These are phyloP conservation scores for Ophiosphaerella korrae DNA, from an alignment of 2,329 filamentous ascomycete genomes.

Conservation along the genomic window DNA sequence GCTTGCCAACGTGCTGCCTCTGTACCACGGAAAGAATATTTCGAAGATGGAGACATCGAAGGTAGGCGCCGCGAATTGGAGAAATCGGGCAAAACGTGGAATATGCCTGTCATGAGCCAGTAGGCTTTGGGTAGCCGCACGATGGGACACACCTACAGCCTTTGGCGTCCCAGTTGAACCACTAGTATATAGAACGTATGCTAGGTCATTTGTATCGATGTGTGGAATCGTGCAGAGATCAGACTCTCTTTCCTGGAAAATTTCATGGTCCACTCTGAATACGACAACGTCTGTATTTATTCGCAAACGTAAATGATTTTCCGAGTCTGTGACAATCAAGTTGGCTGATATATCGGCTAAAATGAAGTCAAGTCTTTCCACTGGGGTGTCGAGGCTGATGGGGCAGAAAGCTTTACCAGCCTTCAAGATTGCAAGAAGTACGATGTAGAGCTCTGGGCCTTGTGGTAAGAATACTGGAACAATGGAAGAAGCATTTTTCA, in stretches of 20 bases:
- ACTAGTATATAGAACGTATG: conserved; percentile 94
- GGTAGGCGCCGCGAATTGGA: conserved; percentile 90
- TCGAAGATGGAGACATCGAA: conserved; percentile 97
- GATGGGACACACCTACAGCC: conserved; percentile 81
- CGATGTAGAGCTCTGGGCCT: conserved; percentile 75
- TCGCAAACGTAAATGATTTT: conserved; percentile 50
- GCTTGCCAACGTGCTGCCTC: conserved; percentile 74
- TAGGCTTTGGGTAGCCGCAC: conserved; percentile 78
- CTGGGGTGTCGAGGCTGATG: conserved; percentile 76
- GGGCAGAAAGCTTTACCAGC: conserved; percentile 86
- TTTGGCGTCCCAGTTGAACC: conserved; percentile 89
- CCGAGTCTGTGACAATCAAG: conserved; percentile 68
- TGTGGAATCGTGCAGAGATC: neutral
- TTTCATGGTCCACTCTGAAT: conserved; percentile 51
- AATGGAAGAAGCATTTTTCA: conserved; percentile 51
- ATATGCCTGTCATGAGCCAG: conserved; percentile 81
- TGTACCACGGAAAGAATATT: conserved; percentile 84
- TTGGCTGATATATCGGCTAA: conserved; percentile 74
- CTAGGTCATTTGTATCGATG: conserved; percentile 54
- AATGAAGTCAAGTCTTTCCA: conserved; percentile 80
- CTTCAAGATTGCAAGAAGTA: conserved; percentile 77
- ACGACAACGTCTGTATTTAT: conserved; percentile 42
- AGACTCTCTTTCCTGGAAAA: conserved; percentile 31
- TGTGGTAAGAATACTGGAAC: conserved; percentile 81
- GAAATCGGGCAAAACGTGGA: conserved; percentile 75